These are phyloP conservation scores for Calycina herbarum DNA, from an alignment of 2,329 filamentous ascomycete species.

Conservation along the genomic window DNA sequence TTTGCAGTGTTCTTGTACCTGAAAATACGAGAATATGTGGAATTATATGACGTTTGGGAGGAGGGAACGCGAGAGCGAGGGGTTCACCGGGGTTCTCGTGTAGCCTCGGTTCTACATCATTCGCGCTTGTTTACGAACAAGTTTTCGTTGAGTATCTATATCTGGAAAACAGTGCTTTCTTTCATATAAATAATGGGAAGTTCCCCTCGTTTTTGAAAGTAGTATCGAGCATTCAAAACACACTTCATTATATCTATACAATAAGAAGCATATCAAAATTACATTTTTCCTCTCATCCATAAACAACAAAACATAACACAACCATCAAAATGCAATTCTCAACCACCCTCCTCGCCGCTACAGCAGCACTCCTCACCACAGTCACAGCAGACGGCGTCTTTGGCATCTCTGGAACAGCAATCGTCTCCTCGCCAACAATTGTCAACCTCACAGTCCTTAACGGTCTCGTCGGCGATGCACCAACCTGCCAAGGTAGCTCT, in stretches of 20 bases:
- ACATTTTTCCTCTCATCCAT: no score
- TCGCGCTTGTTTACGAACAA: no score
- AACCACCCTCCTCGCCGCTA: slow-evolving; percentile 14
- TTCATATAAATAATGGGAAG: not conserved
- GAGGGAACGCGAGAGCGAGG: not conserved
- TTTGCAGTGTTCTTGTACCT: not conserved
- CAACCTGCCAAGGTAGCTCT: slow-evolving; percentile 16
- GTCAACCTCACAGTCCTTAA: slow-evolving; percentile 20
- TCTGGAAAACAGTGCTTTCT: no score
- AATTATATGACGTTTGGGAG: not conserved
- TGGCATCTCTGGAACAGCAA: slow-evolving; percentile 12
- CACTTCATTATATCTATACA: no score
- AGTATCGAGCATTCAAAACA: not conserved
- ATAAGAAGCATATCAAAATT: no score
- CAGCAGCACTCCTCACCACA: slow-evolving; percentile 13
- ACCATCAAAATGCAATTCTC: slow-evolving; percentile 21
- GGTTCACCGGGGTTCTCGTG: not conserved
- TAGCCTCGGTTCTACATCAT: not conserved
- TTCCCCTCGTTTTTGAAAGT: not conserved
- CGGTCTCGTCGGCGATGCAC: slow-evolving; percentile 17
- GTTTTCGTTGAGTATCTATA: not conserved
- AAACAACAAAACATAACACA: no score
- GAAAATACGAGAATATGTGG: slow-evolving; percentile 1
- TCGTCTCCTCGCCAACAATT: slow-evolving; percentile 5
- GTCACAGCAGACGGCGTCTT: slow-evolving; percentile 19